phyloP scores from a whole-genome alignment of 768 basidiomycete species.

The Lactifluus pinguis region DNA sequence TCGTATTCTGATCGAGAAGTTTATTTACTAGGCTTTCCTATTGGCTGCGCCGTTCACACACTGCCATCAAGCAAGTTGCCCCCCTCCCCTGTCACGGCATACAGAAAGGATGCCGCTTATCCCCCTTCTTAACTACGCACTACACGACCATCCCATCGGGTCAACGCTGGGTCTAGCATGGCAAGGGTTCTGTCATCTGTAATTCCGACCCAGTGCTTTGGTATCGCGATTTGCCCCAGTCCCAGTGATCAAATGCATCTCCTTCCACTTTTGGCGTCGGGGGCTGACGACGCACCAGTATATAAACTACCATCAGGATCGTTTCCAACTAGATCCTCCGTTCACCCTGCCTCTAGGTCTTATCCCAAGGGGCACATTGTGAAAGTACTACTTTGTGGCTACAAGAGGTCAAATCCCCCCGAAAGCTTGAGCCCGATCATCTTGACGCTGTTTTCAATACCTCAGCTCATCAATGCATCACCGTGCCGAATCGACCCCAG shows the following conservation, averaged over 20 bases:
- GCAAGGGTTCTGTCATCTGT: background rate
- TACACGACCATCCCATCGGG: background rate
- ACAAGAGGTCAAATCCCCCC: background rate
- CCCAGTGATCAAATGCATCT: background rate
- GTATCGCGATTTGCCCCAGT: background rate
- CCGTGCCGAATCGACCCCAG: background rate
- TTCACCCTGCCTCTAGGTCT: background rate
- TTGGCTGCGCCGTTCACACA: background rate
- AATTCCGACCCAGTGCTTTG: background rate
- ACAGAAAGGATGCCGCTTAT: background rate
- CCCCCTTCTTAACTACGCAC: background rate
- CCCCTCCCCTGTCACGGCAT: background rate
- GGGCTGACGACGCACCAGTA: background rate
- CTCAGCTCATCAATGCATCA: background rate
- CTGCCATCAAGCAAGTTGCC: background rate
- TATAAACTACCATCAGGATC: constrained; percentile 11
- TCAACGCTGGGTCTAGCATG: background rate
- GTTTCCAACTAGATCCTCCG: background rate
- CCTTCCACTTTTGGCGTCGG: background rate
- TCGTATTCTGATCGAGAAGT: background rate
- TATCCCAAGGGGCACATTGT: background rate
- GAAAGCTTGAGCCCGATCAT: background rate
- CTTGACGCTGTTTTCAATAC: background rate
- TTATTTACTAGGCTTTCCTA: background rate
- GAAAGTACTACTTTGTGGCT: background rate